These are phyloP conservation scores for Lotus japonicus DNA, from an alignment of 306 rosid species.

Conservation along the genomic window DNA sequence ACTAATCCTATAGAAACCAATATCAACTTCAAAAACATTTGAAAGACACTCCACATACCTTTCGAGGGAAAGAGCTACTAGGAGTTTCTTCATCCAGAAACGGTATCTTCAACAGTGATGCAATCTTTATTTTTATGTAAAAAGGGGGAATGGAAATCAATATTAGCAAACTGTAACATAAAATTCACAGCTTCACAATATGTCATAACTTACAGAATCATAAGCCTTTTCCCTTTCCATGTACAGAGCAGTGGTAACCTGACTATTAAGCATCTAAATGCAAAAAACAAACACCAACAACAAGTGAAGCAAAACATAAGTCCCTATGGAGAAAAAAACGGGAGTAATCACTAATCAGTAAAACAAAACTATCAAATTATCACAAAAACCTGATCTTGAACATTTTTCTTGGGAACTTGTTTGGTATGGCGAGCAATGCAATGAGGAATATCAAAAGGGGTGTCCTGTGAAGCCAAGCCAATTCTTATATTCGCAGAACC, in stretches of 20 bases:
- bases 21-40: neutral
- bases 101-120: constrained; percentile 73
- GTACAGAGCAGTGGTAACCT: constrained; percentile 59
- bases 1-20: neutral
- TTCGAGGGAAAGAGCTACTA: constrained; percentile 70
- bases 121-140: constrained; percentile 40
- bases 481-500: constrained; percentile 87
- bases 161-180: neutral
- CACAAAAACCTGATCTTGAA: constrained; percentile 79
- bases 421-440: constrained; percentile 80
- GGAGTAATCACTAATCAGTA: no score
- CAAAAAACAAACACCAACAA: constrained; percentile 21
- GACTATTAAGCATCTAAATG: constrained; percentile 67
- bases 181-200: neutral
- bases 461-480: constrained; percentile 85
- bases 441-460: constrained; percentile 69
- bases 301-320: neutral
- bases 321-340: neutral
- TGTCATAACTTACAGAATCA: constrained; percentile 56
- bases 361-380: neutral
- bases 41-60: constrained; percentile 42
- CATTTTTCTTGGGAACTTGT: constrained; percentile 61
- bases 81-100: constrained; percentile 81
- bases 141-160: neutral
- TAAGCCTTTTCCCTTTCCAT: constrained; percentile 87